Base-by-base conservation (phyloP, 352 stramenopile genomes). In the Pythium aristosporum region DNA sequence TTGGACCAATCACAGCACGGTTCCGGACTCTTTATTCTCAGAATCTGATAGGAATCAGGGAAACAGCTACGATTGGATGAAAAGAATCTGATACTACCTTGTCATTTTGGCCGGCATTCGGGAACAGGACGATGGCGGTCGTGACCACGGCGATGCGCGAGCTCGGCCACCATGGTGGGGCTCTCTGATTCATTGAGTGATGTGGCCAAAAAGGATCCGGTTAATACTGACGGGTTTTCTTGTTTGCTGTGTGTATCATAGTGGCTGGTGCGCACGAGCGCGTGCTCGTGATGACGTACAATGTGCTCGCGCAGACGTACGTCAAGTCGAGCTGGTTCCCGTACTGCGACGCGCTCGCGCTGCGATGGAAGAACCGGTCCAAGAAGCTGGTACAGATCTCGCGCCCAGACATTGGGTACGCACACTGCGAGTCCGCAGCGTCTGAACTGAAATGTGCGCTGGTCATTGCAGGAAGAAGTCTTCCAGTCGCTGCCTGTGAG, bases 211-310 rank as follows among this genome's bases (percentile, higher is more conserved):
- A 23, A 23, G 25, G 5, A 23, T 3, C 25, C 39, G 32, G 47
- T 18, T 9, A n/a, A 13, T 21, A n/a, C 13, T 23, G 2, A 21
- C 20, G 28, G 12, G 37, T 20, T 42, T 37, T 21, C 16, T 52
- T 56, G 2, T 12, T 15, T 36, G 21, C 13, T 48, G 30, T 57
- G 58, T 41, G 11, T 39, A 39, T 39, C 8, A 39, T 21, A 61
- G 61, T 30, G 28, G 36, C 32, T 5, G 61, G 42, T 1, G 21
- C 32, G 34, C 61, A 64, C 18, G 63, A 59, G 34, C 54, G 52
- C 25, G 70, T 92, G 60, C 53, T 68, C 2, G 80, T 95, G n/a
- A 92, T 95, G 85, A 92, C 84, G 65, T 95, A 92, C 71, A 95
- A 95, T 55, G 86, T 93, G 49, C 70, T 95, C 34, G 86, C 86